phyloP scores from a whole-genome alignment of 2,329 filamentous ascomycete species.

The Anthostomella pinea region DNA sequence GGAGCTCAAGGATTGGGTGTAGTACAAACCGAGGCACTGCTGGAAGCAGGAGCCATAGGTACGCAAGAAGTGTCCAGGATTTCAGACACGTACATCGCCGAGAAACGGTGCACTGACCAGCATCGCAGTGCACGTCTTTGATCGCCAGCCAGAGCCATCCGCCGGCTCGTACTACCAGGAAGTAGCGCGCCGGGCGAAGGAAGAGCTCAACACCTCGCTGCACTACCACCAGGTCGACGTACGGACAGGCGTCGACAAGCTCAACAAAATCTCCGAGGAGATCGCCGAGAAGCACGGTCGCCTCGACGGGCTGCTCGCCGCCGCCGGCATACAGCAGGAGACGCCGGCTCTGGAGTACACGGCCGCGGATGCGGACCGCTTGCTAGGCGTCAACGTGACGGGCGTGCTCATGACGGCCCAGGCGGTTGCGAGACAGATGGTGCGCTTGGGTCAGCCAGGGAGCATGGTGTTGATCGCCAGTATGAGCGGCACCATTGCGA shows the following conservation, averaged over 20 bases:
- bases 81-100: too few species aligned
- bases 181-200: constrained; percentile 60
- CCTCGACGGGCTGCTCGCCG: constrained; percentile 74
- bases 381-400: constrained; percentile 84
- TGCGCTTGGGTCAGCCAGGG: constrained; percentile 53
- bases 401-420: constrained; percentile 83
- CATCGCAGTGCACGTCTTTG: constrained; percentile 61
- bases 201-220: constrained; percentile 64
- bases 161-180: constrained; percentile 57
- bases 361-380: constrained; percentile 69
- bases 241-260: constrained; percentile 58
- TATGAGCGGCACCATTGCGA: constrained; percentile 67
- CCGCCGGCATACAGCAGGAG: constrained; percentile 76
- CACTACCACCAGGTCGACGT: constrained; percentile 80
- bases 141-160: constrained; percentile 56
- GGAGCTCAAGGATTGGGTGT: constrained; percentile 75
- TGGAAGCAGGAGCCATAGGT: constrained; percentile 75
- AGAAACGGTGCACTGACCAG: too few species aligned
- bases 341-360: constrained; percentile 78
- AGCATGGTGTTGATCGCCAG: constrained; percentile 68
- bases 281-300: constrained; percentile 70
- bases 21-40: constrained; percentile 72
- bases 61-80: constrained; percentile 6
- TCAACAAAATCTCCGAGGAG: constrained; percentile 64
- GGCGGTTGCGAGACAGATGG: constrained; percentile 78